phyloP scores from a whole-genome alignment of 2,329 filamentous ascomycete genomes.

The Biscogniauxia marginata region DNA sequence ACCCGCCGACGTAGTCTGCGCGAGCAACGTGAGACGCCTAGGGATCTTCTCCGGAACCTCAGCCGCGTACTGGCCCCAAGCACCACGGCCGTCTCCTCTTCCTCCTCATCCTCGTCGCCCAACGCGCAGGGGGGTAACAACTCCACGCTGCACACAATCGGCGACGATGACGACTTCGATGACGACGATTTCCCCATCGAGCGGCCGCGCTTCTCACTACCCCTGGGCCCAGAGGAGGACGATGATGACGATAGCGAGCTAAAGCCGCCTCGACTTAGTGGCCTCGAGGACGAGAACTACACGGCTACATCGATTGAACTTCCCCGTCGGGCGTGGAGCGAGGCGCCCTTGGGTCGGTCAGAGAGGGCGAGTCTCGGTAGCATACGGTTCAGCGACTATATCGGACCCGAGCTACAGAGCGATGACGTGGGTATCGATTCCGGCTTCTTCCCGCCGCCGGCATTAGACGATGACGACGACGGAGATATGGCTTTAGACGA shows the following conservation, averaged over 20 bases:
- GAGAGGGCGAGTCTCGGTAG: constrained; percentile 51
- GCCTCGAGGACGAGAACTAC: constrained; percentile 58
- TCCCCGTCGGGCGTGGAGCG: constrained; percentile 50
- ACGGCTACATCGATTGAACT: constrained; percentile 61
- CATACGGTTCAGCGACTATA: constrained; percentile 52
- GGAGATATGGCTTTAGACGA: constrained; percentile 37
- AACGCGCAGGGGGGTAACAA: constrained; percentile 14
- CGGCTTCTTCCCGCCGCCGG: constrained; percentile 51
- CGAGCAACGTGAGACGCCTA: constrained; percentile 43
- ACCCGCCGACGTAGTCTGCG: constrained; percentile 57
- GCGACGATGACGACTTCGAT: constrained; percentile 51
- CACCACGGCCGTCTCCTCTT: constrained; percentile 44
- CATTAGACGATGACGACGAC: constrained; percentile 42
- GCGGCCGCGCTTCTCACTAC: constrained; percentile 55
- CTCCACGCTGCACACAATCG: constrained; percentile 29
- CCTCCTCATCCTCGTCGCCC: constrained; percentile 44
- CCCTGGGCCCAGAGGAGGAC: constrained; percentile 48
- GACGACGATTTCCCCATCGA: constrained; percentile 50
- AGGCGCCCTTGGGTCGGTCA: constrained; percentile 44
- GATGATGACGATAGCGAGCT: constrained; percentile 48
- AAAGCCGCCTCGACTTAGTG: constrained; percentile 52
- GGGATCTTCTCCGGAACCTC: constrained; percentile 45
- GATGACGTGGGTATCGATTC: constrained; percentile 46
- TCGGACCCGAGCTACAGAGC: constrained; percentile 35
- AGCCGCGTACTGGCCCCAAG: constrained; percentile 52